Base-by-base conservation (phyloP, 345 rosid species). In the Erucastrum elatum region DNA sequence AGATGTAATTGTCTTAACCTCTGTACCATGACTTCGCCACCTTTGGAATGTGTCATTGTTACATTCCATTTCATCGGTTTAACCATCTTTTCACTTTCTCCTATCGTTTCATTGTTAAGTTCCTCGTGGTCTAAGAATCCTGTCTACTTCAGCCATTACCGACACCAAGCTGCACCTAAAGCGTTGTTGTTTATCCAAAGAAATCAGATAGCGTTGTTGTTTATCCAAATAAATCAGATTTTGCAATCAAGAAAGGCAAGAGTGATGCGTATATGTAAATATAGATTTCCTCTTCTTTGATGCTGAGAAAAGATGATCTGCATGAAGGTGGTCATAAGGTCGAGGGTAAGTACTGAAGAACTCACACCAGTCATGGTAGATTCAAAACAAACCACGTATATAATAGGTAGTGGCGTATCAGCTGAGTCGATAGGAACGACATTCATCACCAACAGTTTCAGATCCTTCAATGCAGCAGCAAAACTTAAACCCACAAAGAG, bases 51-150 rank as follows among this genome's bases (percentile, higher is more conserved):
- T 27, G 81, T 79, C 91, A 85, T 83, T 75, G 83, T 78, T 79
- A 94, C 76, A 76, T 90, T 78, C 98, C 95, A 91, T 8, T 85
- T 81, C 80, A 91, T 70, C 2, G 98, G 90, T 76, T 90, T 87
- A 9, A 84, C 88, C 81, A 91, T 75, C 75, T 80, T 84, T 86
- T 85, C 93, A 4, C 87, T 77, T 86, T 90, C 91, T 21, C 75
- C 73, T 72, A 94, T 82, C 3, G 87, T 87, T 72, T 89, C 90
- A 33, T 39, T 80, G 55, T 87, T 74, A 86, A 71, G 85, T 86
- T 59, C 96, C 97, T 44, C 88, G 88, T 15, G 98, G 94, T 82
- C 98, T 88, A 77, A 91, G 82, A 68, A 94, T 89, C 80, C 96
- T 74, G 82, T 94, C 97, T n/a, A 89, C 92, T 86, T 94, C 98